phyloP scores from a whole-genome alignment of 208 protist genomes.

The Acanthamoeba sp. region DNA sequence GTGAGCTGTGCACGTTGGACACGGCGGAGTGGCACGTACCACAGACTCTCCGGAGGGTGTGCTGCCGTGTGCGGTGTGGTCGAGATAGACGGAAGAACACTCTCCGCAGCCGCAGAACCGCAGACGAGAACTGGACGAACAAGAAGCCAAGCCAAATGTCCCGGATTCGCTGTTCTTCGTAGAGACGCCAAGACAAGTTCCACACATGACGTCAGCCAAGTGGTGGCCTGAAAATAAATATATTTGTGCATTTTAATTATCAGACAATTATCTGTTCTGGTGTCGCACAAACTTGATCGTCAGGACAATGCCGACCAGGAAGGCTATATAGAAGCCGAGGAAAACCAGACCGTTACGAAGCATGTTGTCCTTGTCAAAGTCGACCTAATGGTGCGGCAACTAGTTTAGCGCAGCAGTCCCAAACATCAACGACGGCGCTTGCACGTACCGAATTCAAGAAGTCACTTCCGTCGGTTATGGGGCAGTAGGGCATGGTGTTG shows the following conservation, averaged over 20 bases:
- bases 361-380: constrained; percentile 53
- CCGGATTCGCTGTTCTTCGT: too few species aligned
- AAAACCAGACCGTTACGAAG: constrained; percentile 18
- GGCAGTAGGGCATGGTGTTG: not conserved
- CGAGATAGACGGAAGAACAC: too few species aligned
- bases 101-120: too few species aligned
- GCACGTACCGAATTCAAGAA: not conserved
- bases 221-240: too few species aligned
- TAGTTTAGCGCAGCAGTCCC: not conserved
- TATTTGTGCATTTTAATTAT: not conserved
- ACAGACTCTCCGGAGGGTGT: too few species aligned
- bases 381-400: not conserved
- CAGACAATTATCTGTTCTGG: constrained; percentile 35
- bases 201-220: too few species aligned
- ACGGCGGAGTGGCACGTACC: too few species aligned
- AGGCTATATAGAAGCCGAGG: constrained; percentile 10
- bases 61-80: too few species aligned
- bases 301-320: not conserved
- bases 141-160: too few species aligned
- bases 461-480: not conserved
- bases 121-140: too few species aligned
- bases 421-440: not conserved
- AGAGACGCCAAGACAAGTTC: too few species aligned
- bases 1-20: too few species aligned
- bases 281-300: constrained; percentile 28